Conservation (phyloP, 257 asterid species). For the Solanum ahanhuiri region DNA sequence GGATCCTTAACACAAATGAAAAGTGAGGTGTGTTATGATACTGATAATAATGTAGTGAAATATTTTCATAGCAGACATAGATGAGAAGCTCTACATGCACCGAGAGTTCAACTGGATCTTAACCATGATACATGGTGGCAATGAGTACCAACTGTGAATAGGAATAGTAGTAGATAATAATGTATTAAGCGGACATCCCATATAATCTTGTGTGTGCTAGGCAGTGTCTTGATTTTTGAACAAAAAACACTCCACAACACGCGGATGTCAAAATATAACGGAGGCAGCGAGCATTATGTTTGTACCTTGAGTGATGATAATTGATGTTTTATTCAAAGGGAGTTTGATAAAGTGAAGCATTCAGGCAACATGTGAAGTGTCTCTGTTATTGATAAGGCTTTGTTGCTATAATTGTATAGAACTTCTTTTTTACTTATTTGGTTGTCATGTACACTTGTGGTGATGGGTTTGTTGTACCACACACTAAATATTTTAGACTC, state of each 20-base stretch:
- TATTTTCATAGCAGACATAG: background rate
- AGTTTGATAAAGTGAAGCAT: constrained; percentile 14
- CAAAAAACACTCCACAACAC: constrained; percentile 23
- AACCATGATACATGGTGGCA: constrained; percentile 3
- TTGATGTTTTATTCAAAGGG: constrained; percentile 12
- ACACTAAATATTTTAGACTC: too few species aligned
- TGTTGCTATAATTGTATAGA: background rate
- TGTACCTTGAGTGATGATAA: constrained; percentile 11
- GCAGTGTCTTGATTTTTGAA: constrained; percentile 31
- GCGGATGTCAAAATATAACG: constrained; percentile 5
- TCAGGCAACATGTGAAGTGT: constrained; percentile 3
- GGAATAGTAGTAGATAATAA: constrained; percentile 23
- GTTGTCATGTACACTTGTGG: background rate
- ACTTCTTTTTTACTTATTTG: background rate
- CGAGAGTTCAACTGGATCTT: constrained; percentile 4
- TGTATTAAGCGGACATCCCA: constrained; percentile 17
- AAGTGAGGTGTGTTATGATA: too few species aligned
- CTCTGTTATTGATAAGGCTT: constrained; percentile 1
- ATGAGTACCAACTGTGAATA: constrained; percentile 24
- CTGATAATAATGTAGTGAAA: too few species aligned
- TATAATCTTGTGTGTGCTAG: constrained; percentile 21
- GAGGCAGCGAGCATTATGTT: constrained; percentile 16
- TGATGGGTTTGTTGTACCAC: background rate
- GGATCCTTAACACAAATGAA: too few species aligned
- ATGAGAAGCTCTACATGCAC: constrained; percentile 18